Base-by-base conservation (phyloP, 2,329 filamentous ascomycete genomes). In the Eurotiales sp. region DNA sequence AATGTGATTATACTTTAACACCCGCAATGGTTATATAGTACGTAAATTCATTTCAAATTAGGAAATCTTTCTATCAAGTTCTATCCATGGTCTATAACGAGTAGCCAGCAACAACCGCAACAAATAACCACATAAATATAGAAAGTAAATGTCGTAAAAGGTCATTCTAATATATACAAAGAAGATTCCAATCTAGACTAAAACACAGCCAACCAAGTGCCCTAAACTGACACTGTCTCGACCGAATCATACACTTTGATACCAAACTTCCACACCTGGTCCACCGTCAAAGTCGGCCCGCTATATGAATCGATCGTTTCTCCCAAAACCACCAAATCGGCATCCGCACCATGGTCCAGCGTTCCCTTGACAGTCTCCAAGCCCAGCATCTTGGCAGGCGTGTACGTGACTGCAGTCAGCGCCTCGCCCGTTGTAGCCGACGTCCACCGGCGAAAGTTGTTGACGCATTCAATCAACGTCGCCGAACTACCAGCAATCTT, bases 401-500 rank as follows among this genome's bases (percentile, higher is more conserved):
- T 64, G n/a, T 65, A 66, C 8, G 71, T 71, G 5, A 67, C 70
- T 0, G 71, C 69, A 40, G 64, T 64, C n/a, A 73, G 61, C 0
- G 71, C 67, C 53, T 68, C 66, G 1, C 68, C 70, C 0, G 69
- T 72, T 3, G 63, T 67, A 0, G 71, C 63, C 4, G 63, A 64
- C 6, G 69, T 65, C 71, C 71, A 73, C 25, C 67, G 63, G 5
- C 69, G 63, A 58, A 73, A 73, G 46, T 73, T 73, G 51, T 73
- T 73, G 14, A 73, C 66, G 36, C 71, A 73, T 55, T 73, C 69
- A 32, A 73, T 71, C 14, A 73, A 59, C 4, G 71, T 72, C 8
- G 71, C 70, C 0, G 69, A 72, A 44, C 83, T 87, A 57, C 87
- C 88, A 12, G 88, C 89, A 63, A 95, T 89, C 53, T 82, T 87